Evolutionary conservation across 495 filamentous ascomycete species (phyloP).

Genomic region (Pyrenula massariospora): DNA sequence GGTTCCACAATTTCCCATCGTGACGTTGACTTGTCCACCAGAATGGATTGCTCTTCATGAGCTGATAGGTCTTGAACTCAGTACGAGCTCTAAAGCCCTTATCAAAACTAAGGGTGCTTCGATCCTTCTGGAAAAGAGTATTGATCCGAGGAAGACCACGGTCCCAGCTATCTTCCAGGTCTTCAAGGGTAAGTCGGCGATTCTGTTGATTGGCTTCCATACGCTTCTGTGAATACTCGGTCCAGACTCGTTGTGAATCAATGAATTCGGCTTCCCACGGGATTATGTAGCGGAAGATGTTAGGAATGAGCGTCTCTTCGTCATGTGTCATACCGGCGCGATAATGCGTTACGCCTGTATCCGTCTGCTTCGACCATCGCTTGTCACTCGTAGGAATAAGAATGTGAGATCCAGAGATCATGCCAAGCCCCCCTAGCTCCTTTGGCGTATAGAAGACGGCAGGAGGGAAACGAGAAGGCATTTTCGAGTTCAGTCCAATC

Average conservation of each 20-base stretch:
- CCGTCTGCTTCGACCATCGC: constrained; percentile 96
- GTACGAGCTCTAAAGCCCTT: constrained; percentile 94
- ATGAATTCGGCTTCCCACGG: constrained; percentile 99
- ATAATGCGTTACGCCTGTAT: constrained; percentile 95
- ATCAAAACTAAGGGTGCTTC: constrained; percentile 95
- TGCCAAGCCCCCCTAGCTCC: constrained; percentile 93
- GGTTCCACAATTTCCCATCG: constrained; percentile 96
- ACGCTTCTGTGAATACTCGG: constrained; percentile 97
- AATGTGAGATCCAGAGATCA: constrained; percentile 98
- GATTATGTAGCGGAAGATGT: constrained; percentile 99
- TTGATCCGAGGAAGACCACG: constrained; percentile 97
- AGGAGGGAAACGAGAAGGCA: constrained; percentile 98
- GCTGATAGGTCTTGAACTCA: constrained; percentile 96
- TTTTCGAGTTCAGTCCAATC: constrained; percentile 98
- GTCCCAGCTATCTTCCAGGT: constrained; percentile 98
- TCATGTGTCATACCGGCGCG: constrained; percentile 97
- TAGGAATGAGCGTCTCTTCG: constrained; percentile 94
- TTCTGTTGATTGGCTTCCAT: constrained; percentile 97
- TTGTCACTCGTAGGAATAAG: constrained; percentile 97
- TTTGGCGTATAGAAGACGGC: constrained; percentile 99
- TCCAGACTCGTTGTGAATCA: constrained; percentile 97
- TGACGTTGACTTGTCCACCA: constrained; percentile 99
- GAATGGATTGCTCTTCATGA: constrained; percentile 99
- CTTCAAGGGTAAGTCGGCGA: constrained; percentile 84
- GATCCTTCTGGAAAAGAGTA: constrained; percentile 97